Evolutionary conservation across 2,329 filamentous ascomycete genomes (phyloP), one percentile per base, ranked within the genome.

Genomic region (Aspergillus texensis): DNA sequence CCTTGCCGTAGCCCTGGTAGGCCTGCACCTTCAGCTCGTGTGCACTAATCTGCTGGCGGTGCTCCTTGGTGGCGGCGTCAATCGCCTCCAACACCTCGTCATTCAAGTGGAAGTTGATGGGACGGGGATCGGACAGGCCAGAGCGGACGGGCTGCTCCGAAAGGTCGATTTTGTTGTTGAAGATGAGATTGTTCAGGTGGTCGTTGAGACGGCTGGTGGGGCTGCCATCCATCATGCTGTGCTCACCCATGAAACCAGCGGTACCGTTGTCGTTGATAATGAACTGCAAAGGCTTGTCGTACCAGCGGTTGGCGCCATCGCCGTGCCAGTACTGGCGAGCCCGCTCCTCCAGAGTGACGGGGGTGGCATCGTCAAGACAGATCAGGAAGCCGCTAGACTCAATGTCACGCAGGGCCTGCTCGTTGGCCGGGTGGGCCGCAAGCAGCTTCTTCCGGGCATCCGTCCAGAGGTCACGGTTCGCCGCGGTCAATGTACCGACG

Each of bases 181-280:
- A 94, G 78, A 98, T 97, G 74, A 92, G 86, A 76, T 91, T 89
- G 82, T 94, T 96, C 76, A 96, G 86, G 75, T 93, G 95, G 85
- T 99, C 95, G 79, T 97, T 99, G 19, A 99, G 68, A 46, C 96
- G 91, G 81, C 98, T 95, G 2, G 96, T 99, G 1, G 96, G 94
- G 8, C 95, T 99, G 68, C 96, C 95, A 77, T 99, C 95, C 96
- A 99, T 99, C 95, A 99, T 98, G 73, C 92, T 96, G 85, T 99
- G 95, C 82, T 99, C 95, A 74, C 95, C 95, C 86, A 93, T 94
- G 85, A 99, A 99, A 65, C 95, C 95, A 2, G 95, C 91, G 9
- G 95, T 96, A 71, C 95, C 95, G 78, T 99, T 99, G 78, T 99
- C 94, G 80, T 97, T 97, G 82, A 99, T 79, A 77, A 99, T 96